Conservation (phyloP, 148 eudicot species). For the Vaccinium myrtillus region DNA sequence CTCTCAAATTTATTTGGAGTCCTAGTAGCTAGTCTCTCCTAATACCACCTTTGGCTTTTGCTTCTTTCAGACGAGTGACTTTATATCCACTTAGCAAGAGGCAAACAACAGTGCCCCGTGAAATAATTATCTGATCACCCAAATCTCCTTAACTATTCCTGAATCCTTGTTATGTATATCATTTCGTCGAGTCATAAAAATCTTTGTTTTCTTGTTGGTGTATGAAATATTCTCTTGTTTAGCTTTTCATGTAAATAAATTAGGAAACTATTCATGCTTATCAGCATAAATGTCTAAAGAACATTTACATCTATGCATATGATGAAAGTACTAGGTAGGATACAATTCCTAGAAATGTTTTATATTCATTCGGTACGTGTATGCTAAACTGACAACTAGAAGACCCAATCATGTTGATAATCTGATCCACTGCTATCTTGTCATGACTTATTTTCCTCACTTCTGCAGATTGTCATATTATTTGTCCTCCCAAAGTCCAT, state of each 20-base stretch:
- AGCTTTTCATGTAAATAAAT: neutral
- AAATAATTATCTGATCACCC: too few relatives aligned
- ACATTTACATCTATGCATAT: neutral
- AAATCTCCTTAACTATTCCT: too few relatives aligned
- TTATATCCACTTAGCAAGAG: too few relatives aligned
- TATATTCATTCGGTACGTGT: neutral
- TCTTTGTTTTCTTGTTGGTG: too few relatives aligned
- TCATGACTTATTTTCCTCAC: neutral
- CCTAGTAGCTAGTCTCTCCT: too few relatives aligned
- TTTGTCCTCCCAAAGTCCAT: constrained; percentile 40
- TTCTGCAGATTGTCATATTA: constrained; percentile 60
- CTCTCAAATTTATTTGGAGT: too few relatives aligned
- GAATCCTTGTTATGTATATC: too few relatives aligned
- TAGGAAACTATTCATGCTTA: neutral
- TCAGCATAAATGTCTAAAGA: neutral
- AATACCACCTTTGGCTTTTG: too few relatives aligned
- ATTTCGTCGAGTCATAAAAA: too few relatives aligned
- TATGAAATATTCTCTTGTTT: too few relatives aligned
- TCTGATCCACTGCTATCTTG: neutral
- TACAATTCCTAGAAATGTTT: neutral
- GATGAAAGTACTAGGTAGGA: neutral
- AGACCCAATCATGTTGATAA: neutral
- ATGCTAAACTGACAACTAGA: neutral
- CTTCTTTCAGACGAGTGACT: too few relatives aligned
- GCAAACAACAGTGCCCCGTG: too few relatives aligned